These are phyloP conservation scores for Eimeria sp. DNA, from an alignment of 169 alveolate genomes.

Conservation along the genomic window DNA sequence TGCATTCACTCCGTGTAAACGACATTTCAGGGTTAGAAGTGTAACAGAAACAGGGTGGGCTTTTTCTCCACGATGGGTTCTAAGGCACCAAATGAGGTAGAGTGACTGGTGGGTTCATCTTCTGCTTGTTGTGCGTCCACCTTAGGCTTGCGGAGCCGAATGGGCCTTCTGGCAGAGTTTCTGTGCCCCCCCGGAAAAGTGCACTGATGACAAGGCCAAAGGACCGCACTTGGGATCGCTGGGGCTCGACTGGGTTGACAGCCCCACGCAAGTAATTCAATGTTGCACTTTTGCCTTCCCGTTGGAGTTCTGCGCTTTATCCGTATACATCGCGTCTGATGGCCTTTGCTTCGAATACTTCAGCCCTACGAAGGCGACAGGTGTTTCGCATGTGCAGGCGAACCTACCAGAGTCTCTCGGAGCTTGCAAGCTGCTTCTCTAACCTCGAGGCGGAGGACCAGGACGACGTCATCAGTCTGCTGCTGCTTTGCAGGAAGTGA, in stretches of 20 bases:
- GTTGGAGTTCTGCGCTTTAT: too few relatives aligned
- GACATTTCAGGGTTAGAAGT: neutral
- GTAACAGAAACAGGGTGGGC: neutral
- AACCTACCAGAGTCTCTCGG: conserved; percentile 86
- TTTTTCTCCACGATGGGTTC: neutral
- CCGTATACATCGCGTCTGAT: neutral
- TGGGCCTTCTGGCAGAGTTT: conserved; percentile 21
- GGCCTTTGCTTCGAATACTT: neutral
- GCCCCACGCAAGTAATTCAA: conserved; percentile 61
- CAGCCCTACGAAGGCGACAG: neutral
- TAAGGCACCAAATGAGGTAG: neutral
- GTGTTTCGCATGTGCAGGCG: conserved; percentile 79
- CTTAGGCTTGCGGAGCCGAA: conserved; percentile 23
- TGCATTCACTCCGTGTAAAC: neutral
- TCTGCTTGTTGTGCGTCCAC: neutral
- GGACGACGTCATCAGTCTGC: conserved; percentile 84
- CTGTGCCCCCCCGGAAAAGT: conserved; percentile 17
- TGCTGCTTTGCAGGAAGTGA: conserved; percentile 86
- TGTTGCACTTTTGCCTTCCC: neutral
- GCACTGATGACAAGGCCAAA: conserved; percentile 45
- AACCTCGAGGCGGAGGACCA: conserved; percentile 87
- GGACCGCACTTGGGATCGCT: conserved; percentile 73
- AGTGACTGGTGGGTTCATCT: neutral
- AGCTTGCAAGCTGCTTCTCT: conserved; percentile 85
- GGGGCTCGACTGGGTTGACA: conserved; percentile 73